Conservation (phyloP, 2,329 filamentous ascomycete species). For the Aulographum hederae region DNA sequence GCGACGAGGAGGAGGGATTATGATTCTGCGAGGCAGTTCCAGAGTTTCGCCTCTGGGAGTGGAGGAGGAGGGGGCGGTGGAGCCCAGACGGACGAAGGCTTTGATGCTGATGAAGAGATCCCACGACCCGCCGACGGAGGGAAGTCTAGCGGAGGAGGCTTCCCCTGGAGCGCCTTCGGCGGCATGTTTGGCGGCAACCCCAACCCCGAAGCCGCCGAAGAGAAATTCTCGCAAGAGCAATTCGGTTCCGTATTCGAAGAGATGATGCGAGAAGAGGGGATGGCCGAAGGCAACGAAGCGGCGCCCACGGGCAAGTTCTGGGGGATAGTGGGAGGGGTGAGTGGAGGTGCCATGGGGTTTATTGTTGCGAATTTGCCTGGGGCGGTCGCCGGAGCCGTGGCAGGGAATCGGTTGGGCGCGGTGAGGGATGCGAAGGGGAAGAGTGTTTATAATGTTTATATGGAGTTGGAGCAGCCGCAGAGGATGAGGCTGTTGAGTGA, state of each 20-base stretch:
- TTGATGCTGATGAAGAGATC: slow-evolving; percentile 29
- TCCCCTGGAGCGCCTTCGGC: slow-evolving; percentile 62
- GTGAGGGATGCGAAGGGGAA: slow-evolving; percentile 82
- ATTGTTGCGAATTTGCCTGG: slow-evolving; percentile 89
- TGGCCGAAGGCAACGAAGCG: slow-evolving; percentile 52
- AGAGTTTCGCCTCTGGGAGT: slow-evolving; percentile 22
- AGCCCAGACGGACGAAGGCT: slow-evolving; percentile 24
- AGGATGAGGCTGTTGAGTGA: slow-evolving; percentile 66
- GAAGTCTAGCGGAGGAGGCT: slow-evolving; percentile 30
- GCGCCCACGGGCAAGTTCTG: slow-evolving; percentile 60
- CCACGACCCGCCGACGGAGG: slow-evolving; percentile 20
- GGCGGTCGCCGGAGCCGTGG: slow-evolving; percentile 73
- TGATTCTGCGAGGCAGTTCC: slow-evolving; percentile 50
- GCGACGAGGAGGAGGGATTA: slow-evolving; percentile 61
- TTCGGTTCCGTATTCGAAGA: slow-evolving; percentile 52
- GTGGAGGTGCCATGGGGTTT: slow-evolving; percentile 81
- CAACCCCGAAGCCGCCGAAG: slow-evolving; percentile 25
- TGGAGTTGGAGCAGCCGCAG: slow-evolving; percentile 70
- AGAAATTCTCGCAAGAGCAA: slow-evolving; percentile 53
- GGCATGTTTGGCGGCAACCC: slow-evolving; percentile 27
- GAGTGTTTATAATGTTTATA: slow-evolving; percentile 85
- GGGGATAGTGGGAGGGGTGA: slow-evolving; percentile 67
- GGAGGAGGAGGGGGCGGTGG: too few relatives aligned
- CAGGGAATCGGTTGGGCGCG: slow-evolving; percentile 79
- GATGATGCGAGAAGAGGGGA: slow-evolving; percentile 34